phyloP scores from a whole-genome alignment of 2,329 filamentous ascomycete species.

The Chalara sp. region DNA sequence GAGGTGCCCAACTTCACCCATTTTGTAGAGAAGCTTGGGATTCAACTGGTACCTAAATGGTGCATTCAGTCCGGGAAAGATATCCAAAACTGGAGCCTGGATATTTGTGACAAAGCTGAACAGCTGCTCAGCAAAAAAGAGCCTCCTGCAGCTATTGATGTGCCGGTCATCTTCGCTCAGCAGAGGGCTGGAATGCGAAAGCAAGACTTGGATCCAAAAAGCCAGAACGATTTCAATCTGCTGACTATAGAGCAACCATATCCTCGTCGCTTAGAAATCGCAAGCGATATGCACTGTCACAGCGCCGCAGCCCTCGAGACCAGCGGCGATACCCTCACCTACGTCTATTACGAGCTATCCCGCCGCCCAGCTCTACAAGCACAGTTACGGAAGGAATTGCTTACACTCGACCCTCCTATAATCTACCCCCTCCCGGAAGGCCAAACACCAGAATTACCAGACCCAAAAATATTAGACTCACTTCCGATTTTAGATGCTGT shows the following conservation, averaged over 20 bases:
- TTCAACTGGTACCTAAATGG: neutral
- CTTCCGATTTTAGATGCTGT: slow-evolving; percentile 46
- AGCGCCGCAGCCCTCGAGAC: slow-evolving; percentile 72
- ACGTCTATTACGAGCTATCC: slow-evolving; percentile 50
- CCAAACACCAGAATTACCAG: neutral
- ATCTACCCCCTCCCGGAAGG: slow-evolving; percentile 21
- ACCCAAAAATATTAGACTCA: slow-evolving; percentile 33
- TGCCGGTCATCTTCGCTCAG: neutral
- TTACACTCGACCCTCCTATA: slow-evolving; percentile 23
- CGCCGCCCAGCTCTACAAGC: slow-evolving; percentile 25
- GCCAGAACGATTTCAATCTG: neutral
- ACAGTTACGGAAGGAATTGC: neutral
- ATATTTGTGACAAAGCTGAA: neutral
- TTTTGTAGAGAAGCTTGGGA: neutral
- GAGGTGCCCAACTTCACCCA: neutral
- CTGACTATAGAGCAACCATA: neutral
- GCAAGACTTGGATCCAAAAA: neutral
- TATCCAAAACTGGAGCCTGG: neutral
- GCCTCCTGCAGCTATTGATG: neutral
- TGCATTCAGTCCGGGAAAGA: neutral
- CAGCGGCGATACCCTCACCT: slow-evolving; percentile 58
- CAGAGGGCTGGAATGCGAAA: neutral
- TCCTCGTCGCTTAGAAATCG: slow-evolving; percentile 23
- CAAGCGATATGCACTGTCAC: slow-evolving; percentile 68
- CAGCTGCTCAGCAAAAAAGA: neutral